Conservation (phyloP, 352 stramenopile species). For the Paralagenidium karlingii region DNA sequence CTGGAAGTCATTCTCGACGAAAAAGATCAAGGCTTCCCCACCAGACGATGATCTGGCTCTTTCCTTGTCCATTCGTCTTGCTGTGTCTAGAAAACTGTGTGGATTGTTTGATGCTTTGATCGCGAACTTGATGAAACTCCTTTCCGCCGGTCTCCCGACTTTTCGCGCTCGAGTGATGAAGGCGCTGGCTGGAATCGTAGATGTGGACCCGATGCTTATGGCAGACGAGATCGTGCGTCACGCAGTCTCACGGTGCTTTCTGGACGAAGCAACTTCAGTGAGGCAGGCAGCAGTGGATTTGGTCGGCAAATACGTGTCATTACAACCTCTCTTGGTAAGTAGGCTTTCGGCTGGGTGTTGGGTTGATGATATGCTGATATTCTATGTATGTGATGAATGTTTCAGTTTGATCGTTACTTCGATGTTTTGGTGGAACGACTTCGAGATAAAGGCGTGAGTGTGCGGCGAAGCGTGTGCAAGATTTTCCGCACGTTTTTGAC, state of each 20-base stretch:
- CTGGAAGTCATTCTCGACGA: conserved; percentile 40
- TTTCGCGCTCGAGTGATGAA: conserved; percentile 73
- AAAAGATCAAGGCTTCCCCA: not conserved
- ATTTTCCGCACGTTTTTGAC: conserved; percentile 53
- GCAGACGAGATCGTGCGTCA: conserved; percentile 33
- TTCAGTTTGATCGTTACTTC: conserved; percentile 74
- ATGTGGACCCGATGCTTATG: conserved; percentile 80
- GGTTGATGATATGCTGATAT: not conserved
- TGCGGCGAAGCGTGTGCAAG: conserved; percentile 76
- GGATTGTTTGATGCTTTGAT: conserved; percentile 52
- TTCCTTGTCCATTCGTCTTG: conserved; percentile 27
- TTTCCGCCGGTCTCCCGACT: conserved; percentile 52
- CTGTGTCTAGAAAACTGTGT: conserved; percentile 49
- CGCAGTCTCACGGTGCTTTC: conserved; percentile 52
- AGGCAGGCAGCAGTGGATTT: conserved; percentile 73
- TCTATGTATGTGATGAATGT: not conserved
- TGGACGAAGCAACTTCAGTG: conserved; percentile 68
- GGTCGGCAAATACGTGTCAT: conserved; percentile 64
- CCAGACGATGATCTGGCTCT: conserved; percentile 20
- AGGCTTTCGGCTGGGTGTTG: conserved; percentile 1
- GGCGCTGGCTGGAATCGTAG: conserved; percentile 55
- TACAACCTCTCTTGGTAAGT: conserved; percentile 66
- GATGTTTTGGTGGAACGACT: conserved; percentile 55
- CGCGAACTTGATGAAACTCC: conserved; percentile 56
- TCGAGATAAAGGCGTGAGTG: conserved; percentile 74